Conservation (phyloP, 2,329 filamentous ascomycete species). For the Geosmithia morbida region DNA sequence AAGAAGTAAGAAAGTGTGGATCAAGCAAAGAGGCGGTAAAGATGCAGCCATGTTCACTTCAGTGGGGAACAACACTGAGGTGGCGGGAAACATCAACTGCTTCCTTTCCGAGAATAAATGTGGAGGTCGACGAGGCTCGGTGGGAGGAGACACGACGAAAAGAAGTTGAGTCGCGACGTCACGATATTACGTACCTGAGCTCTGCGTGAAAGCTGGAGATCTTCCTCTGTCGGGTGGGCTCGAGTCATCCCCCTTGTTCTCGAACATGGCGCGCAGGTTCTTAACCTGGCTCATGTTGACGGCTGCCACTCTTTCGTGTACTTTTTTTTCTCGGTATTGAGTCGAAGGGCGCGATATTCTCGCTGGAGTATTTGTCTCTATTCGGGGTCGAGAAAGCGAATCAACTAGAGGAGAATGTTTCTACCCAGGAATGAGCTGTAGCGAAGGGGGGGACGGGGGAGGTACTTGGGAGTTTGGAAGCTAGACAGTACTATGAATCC, state of each 20-base stretch:
- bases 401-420: background rate
- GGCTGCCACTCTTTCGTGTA: slow-evolving; percentile 5
- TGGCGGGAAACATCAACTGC: background rate
- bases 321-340: background rate
- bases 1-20: background rate
- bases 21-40: background rate
- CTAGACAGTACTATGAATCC: background rate
- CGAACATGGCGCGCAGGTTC: slow-evolving; percentile 69
- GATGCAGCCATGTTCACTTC: background rate
- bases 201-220: slow-evolving; percentile 28
- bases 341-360: background rate
- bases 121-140: background rate
- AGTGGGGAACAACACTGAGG: background rate
- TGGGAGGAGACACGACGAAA: background rate
- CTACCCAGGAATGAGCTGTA: background rate
- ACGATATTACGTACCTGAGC: slow-evolving; percentile 8
- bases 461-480: background rate
- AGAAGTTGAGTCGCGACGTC: background rate
- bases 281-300: slow-evolving; percentile 52
- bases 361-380: background rate
- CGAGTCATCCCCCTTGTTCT: slow-evolving; percentile 48
- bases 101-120: background rate
- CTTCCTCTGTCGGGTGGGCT: slow-evolving; percentile 56
- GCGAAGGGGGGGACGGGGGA: background rate
- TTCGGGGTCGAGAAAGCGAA: background rate